Evolutionary conservation across 116 monocot genomes (phyloP), one percentile per base, ranked within the genome.

Genomic region (Thalassia testudinum): DNA sequence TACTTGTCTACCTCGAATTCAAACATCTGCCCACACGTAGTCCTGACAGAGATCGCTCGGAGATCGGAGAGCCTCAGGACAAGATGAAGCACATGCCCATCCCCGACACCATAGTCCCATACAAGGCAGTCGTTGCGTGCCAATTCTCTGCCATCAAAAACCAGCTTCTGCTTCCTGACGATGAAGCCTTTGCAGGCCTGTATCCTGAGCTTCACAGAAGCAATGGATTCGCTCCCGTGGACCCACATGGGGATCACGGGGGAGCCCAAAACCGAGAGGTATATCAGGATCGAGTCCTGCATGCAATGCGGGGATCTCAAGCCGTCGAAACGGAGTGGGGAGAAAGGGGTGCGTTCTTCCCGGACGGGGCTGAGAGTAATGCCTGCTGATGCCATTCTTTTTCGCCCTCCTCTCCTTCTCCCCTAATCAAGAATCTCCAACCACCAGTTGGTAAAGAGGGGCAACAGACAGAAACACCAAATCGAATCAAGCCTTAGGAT

Each of bases 141-240:
- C 7, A 86, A 67, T 55, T 86, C 92, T 13, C 79, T 54, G 8
- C 92, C 86, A 25, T 72, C 82, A 49, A 78, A 82, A 1, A 92
- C 82, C 51, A 92, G 65, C 72, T 65, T 73, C 70, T 92, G 92
- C 50, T 86, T 86, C 74, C 79, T 82, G 13, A 77, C 79, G 1
- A 79, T 68, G 42, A 72, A 79, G 4, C 92, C 86, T 56, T 77
- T 76, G 54, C 56, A 78, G 43, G 23, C 64, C 58, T 92, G 86
- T 54, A 92, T 76, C 58, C 71, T 65, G 24, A 92, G 82, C 68
- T 92, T 92, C 24, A 92, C 77, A 1, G 82, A 79, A 5, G 92
- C 74, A 37, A 92, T 75, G 1, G 92, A 92, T 53, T 92, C 92
- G 8, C 79, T 77, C 43, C 74, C 92, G 20, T 79, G 62, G 2